phyloP scores from a whole-genome alignment of 2,329 filamentous ascomycete genomes.

The Xylariaceae sp. region DNA sequence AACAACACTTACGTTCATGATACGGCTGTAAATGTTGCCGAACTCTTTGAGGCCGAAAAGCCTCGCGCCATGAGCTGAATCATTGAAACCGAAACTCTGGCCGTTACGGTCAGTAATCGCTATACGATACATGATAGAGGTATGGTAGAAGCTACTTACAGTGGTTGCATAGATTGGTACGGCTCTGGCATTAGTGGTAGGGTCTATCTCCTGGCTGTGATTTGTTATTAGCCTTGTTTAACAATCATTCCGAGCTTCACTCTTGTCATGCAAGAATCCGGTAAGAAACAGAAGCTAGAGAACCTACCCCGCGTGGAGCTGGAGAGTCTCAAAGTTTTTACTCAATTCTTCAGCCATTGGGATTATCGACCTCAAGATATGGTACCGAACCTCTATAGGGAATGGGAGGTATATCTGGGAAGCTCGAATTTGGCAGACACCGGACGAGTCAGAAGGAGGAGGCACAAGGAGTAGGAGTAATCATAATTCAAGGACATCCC shows the following conservation, averaged over 20 bases:
- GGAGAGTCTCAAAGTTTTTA: constrained; percentile 77
- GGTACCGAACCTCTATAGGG: too few species aligned
- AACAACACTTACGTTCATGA: constrained; percentile 70
- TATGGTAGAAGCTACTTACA: constrained; percentile 33
- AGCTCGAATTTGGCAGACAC: background rate
- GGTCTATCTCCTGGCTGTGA: constrained; percentile 72
- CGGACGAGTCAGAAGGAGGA: background rate
- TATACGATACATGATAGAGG: background rate
- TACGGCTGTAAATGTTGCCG: constrained; percentile 96
- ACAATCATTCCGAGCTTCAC: background rate
- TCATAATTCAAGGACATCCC: background rate
- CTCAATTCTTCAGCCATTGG: constrained; percentile 46
- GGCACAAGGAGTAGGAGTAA: background rate
- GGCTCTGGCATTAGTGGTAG: constrained; percentile 79
- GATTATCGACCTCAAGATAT: background rate
- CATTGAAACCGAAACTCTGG: constrained; percentile 88
- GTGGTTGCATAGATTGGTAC: constrained; percentile 95
- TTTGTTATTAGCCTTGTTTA: constrained; percentile 5
- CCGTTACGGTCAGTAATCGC: constrained; percentile 11
- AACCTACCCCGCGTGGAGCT: constrained; percentile 77
- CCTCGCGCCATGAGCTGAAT: constrained; percentile 90
- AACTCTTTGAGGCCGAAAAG: constrained; percentile 96
- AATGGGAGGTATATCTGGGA: background rate
- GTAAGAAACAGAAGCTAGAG: background rate
- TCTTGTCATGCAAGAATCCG: background rate